A percentile compares a stretch with the other conserved stretches of the same genome.
These are phyloP conservation scores for Chrysopogon serrulatus DNA, from an alignment of 176 grass and related monocot species.

Conservation along the genomic window DNA sequence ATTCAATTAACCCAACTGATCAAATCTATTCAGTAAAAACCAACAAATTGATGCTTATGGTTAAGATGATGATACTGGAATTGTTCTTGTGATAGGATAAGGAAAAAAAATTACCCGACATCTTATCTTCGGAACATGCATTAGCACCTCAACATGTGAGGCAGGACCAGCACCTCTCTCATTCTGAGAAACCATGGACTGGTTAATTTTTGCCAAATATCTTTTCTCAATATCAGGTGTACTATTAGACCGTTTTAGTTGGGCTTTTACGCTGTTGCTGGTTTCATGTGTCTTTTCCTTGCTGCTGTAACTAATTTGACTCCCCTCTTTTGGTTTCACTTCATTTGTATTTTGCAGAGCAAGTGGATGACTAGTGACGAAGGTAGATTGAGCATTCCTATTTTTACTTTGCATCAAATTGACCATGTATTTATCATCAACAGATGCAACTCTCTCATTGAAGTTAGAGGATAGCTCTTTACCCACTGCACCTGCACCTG, in stretches of 20 bases:
- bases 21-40: background rate
- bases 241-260: conserved; percentile 84
- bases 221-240: conserved; percentile 82
- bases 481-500: conserved; percentile 29
- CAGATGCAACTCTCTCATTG: conserved; percentile 66
- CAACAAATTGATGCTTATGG: background rate
- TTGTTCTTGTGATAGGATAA: conserved; percentile 22
- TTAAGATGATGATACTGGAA: conserved; percentile 26
- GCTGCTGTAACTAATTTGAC: conserved; percentile 26
- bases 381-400: conserved; percentile 48
- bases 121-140: conserved; percentile 77
- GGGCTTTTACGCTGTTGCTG: conserved; percentile 35
- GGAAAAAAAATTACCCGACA: conserved; percentile 80
- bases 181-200: conserved; percentile 43
- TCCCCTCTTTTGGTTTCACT: conserved; percentile 36
- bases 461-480: conserved; percentile 70
- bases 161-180: conserved; percentile 31
- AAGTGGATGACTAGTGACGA: conserved; percentile 41
- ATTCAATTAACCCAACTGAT: background rate
- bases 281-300: conserved; percentile 34
- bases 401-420: conserved; percentile 77
- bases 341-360: conserved; percentile 35
- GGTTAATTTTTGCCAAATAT: conserved; percentile 38
- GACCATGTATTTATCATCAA: conserved; percentile 97
- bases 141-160: conserved; percentile 46